Conservation (phyloP, 495 filamentous ascomycete genomes). For the Astrothelium macrocarpum region DNA sequence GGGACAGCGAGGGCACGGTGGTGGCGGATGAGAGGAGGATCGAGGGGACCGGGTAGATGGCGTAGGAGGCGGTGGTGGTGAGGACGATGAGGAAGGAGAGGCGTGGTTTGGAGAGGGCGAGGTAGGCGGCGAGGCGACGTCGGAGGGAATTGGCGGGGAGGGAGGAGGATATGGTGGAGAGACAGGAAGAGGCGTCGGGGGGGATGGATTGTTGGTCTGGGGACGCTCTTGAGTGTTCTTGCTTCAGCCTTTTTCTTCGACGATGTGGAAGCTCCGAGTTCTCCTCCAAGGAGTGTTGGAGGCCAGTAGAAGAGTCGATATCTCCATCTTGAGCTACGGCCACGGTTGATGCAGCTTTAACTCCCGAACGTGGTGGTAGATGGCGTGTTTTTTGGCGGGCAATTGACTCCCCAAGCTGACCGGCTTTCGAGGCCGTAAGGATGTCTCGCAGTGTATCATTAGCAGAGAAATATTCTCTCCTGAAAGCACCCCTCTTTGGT, state of each 20-base stretch:
- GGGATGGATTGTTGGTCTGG: conserved; percentile 41
- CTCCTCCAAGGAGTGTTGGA: background rate
- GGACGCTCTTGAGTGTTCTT: conserved; percentile 9
- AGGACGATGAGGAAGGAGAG: conserved; percentile 86
- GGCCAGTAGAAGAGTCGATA: background rate
- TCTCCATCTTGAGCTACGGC: background rate
- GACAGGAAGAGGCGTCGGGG: conserved; percentile 71
- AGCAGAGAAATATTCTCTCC: background rate
- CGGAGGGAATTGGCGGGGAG: conserved; percentile 59
- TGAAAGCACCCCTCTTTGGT: background rate
- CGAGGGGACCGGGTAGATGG: conserved; percentile 77
- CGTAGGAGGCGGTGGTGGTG: conserved; percentile 84
- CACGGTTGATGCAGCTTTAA: background rate
- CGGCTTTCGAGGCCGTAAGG: background rate
- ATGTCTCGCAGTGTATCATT: background rate
- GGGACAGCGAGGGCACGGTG: conserved; percentile 71
- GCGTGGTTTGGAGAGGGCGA: conserved; percentile 89
- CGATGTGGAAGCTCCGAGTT: conserved; percentile 29
- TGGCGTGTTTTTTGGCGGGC: background rate
- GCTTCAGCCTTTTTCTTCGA: conserved; percentile 25
- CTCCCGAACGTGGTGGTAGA: background rate
- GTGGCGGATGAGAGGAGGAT: conserved; percentile 62
- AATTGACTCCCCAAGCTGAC: background rate
- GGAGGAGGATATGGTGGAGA: conserved; percentile 63
- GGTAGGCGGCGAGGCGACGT: conserved; percentile 69